These are phyloP conservation scores for Bolboschoenus planiculmis DNA, from an alignment of 176 grass and related monocot genomes.

Conservation along the genomic window DNA sequence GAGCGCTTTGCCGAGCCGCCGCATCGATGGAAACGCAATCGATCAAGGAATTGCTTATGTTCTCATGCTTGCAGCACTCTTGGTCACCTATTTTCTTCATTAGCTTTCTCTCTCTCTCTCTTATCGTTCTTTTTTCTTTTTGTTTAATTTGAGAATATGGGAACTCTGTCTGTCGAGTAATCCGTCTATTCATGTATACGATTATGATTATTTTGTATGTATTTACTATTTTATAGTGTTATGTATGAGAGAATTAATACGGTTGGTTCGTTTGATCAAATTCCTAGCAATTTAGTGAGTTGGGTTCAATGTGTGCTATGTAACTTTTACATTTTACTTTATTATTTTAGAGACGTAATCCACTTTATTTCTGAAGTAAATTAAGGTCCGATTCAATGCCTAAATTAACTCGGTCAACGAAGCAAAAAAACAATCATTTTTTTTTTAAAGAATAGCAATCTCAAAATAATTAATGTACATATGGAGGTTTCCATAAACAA, in stretches of 20 bases:
- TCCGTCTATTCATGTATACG: background rate
- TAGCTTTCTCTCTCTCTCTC: background rate
- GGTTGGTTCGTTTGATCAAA: background rate
- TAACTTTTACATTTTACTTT: too few relatives aligned
- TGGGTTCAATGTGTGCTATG: too few relatives aligned
- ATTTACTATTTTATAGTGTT: background rate
- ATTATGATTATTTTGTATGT: background rate
- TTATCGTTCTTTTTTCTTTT: background rate
- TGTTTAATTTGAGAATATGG: background rate
- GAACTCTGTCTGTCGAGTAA: background rate
- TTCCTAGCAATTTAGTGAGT: too few relatives aligned
- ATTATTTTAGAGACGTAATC: too few relatives aligned
- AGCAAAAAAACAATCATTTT: too few relatives aligned
- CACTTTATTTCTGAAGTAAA: too few relatives aligned
- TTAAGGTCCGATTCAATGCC: too few relatives aligned
- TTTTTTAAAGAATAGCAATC: too few relatives aligned
- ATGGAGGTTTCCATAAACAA: too few relatives aligned
- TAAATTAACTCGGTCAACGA: too few relatives aligned
- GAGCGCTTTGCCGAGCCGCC: background rate
- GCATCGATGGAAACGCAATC: constrained; percentile 13
- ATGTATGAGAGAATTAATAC: background rate
- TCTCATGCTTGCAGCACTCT: constrained; percentile 32
- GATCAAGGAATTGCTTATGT: constrained; percentile 32
- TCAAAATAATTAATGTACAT: too few relatives aligned
- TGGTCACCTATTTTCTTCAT: constrained; percentile 27